Evolutionary conservation across 371 early-diverging fungal species (phyloP).

Genomic region (Lichtheimia ornata): DNA sequence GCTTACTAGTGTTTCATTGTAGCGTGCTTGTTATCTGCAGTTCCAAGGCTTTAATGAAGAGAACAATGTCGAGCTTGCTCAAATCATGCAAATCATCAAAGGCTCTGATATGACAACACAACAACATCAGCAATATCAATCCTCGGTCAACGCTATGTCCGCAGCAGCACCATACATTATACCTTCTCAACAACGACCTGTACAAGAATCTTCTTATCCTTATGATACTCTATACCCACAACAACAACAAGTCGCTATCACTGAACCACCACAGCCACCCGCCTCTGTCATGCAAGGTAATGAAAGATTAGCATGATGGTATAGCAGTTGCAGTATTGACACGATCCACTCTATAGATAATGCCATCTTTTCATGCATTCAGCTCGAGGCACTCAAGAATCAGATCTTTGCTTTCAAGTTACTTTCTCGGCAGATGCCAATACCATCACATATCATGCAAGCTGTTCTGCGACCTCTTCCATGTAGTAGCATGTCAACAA

Average conservation of each 20-base stretch:
- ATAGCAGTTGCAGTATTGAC: too few species aligned
- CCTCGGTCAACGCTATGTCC: not conserved
- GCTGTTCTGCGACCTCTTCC: slow-evolving; percentile 55
- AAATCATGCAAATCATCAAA: slow-evolving; percentile 54
- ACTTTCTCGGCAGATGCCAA: slow-evolving; percentile 75
- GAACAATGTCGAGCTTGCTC: slow-evolving; percentile 62
- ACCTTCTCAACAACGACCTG: slow-evolving; percentile 1
- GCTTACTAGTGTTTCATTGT: too few species aligned
- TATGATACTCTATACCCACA: not conserved
- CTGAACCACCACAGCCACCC: not conserved
- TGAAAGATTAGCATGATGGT: too few species aligned
- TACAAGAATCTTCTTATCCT: slow-evolving; percentile 1
- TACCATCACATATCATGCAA: slow-evolving; percentile 69
- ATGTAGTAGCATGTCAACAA: not conserved
- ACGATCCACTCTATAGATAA: too few species aligned
- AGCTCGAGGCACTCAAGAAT: slow-evolving; percentile 64
- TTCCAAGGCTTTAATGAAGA: slow-evolving; percentile 66
- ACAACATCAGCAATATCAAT: not conserved
- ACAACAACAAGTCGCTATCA: not conserved
- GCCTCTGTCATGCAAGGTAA: too few species aligned
- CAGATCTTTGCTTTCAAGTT: slow-evolving; percentile 75
- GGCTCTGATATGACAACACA: slow-evolving; percentile 9
- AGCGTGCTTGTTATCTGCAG: slow-evolving; percentile 34
- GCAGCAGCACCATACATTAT: not conserved
- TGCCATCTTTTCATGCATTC: slow-evolving; percentile 53